These are phyloP conservation scores for Rhodotorula sp. DNA, from an alignment of 1,284 basidiomycete genomes.

Conservation along the genomic window DNA sequence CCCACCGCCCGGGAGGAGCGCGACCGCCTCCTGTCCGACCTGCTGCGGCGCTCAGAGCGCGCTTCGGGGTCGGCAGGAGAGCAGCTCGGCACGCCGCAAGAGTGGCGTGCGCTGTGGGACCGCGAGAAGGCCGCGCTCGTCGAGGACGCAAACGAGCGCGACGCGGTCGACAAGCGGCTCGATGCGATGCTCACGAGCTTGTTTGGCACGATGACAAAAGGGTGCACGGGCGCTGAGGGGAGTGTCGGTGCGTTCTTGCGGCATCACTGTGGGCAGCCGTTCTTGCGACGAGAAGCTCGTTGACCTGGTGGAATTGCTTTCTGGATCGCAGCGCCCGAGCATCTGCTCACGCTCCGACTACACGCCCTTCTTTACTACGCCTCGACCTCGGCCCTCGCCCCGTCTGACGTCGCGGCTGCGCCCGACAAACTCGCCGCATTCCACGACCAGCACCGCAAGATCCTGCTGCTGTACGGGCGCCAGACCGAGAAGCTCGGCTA, in stretches of 20 bases:
- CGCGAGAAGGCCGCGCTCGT: background rate
- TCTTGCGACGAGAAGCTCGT: background rate
- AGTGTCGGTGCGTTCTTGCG: conserved; percentile 1
- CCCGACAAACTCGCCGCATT: conserved; percentile 29
- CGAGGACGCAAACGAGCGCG: background rate
- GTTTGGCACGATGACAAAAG: conserved; percentile 33
- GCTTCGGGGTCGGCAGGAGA: too few relatives aligned
- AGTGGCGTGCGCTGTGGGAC: conserved; percentile 15
- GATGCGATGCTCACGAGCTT: conserved; percentile 30
- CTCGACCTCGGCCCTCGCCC: conserved; percentile 4
- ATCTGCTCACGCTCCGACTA: conserved; percentile 19
- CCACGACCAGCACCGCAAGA: conserved; percentile 38
- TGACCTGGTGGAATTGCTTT: background rate
- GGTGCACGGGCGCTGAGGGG: conserved; percentile 14
- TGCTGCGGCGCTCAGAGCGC: too few relatives aligned
- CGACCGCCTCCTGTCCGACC: background rate
- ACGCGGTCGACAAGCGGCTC: background rate
- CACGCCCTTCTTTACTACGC: conserved; percentile 24
- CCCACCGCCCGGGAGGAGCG: background rate
- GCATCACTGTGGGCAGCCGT: background rate
- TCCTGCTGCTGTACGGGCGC: conserved; percentile 36
- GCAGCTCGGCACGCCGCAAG: conserved; percentile 12
- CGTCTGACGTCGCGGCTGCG: background rate
- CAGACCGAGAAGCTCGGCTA: conserved; percentile 17
- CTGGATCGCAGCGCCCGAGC: conserved; percentile 1